These are phyloP conservation scores for Wilcoxina mikolae DNA, from an alignment of 495 filamentous ascomycete species.

Conservation along the genomic window DNA sequence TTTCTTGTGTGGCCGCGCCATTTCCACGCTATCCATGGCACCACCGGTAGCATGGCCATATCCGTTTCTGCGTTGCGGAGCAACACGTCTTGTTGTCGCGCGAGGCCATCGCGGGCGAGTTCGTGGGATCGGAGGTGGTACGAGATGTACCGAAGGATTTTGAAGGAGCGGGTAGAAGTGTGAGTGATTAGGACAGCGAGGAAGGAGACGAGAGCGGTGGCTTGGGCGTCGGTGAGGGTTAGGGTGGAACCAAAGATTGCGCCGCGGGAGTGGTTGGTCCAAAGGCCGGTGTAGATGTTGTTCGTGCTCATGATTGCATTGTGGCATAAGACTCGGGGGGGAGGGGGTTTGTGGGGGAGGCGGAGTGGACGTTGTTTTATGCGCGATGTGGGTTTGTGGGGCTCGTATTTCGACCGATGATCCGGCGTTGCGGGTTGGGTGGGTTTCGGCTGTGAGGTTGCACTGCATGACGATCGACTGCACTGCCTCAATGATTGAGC, in stretches of 20 bases:
- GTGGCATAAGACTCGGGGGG: too few species aligned
- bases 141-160: background rate
- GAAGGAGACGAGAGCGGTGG: background rate
- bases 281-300: constrained; percentile 3
- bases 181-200: constrained; percentile 1
- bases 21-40: background rate
- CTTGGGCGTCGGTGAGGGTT: background rate
- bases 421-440: too few species aligned
- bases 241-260: background rate
- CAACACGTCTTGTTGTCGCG: background rate
- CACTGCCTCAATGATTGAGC: too few species aligned
- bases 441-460: too few species aligned
- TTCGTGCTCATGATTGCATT: background rate
- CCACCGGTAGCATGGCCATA: background rate
- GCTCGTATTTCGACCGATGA: too few species aligned
- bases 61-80: constrained; percentile 1
- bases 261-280: background rate
- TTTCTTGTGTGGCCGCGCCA: background rate
- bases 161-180: background rate
- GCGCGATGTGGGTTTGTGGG: too few species aligned
- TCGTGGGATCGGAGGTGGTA: background rate
- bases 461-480: too few species aligned
- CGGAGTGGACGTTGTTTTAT: too few species aligned
- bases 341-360: too few species aligned
- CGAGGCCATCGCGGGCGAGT: background rate